Evolutionary conservation across 768 basidiomycete species (phyloP), one percentile per base, ranked within the genome.

Genomic region (Mrakia blollopis): DNA sequence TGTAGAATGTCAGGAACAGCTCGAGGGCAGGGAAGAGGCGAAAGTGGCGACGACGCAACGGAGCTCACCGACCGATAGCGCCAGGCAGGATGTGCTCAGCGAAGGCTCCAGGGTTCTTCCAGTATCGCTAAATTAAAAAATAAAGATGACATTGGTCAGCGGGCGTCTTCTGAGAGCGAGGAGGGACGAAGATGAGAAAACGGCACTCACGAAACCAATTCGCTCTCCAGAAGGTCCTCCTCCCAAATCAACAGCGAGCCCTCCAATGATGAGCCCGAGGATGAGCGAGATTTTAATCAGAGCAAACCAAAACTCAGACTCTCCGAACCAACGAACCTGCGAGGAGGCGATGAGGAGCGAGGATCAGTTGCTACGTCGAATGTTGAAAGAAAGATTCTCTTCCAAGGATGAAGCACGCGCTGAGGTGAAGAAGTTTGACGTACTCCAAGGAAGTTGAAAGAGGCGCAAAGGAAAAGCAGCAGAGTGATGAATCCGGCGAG

Each of bases 211-310:
- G 72, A 87, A 86, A 2, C 88, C 88, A 72, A 87, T 83, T 39
- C 88, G 85, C 78, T 89, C 87, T 57, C 86, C 86, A 21, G 84
- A 84, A 10, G 89, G 88, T 0, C 86, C 88, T 52, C 89, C 89
- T 39, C 89, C 89, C 7, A 88, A 84, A 77, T 89, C 87, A 77
- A 88, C 85, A n/a, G 89, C 79, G 73, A 88, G 83, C 4, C 87
- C 87, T 23, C 86, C 83, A 61, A 88, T 83, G 54, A 80, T 80
- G 37, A 80, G 67, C 5, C 77, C 84, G 47, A 82, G 80, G 63
- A 83, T 80, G 25, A 83, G 80, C 50, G 79, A 78, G 76, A 84
- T 81, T 76, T 84, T 82, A 80, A 83, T 76, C 65, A 82, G 61
- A 10, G 81, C 73, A 71, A 83, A 77, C 79, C 81, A 82, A 78